Base-by-base conservation (phyloP, 352 stramenopile genomes). In the Phytophthora aleatoria region DNA sequence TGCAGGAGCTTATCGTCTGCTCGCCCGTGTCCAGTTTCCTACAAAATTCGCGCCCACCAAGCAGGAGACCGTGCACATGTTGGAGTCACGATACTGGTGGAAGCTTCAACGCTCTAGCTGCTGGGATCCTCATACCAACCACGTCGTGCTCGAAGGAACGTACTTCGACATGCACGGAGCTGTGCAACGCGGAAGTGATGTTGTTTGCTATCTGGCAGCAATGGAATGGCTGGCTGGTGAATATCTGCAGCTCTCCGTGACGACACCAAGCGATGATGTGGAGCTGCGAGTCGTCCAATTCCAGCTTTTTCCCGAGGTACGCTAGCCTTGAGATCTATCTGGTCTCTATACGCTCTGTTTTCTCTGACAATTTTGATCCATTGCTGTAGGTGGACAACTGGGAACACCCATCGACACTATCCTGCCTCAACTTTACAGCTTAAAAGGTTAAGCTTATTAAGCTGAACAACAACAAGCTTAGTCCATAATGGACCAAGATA, bases 221-320 rank as follows among this genome's bases (percentile, higher is more conserved):
- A 63, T 63, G 42, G 52, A 75, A 12, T 75, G 66, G 57, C 61
- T 75, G 33, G 50, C 57, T 15, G 67, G 70, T 13, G 61, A 78
- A 42, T 71, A 69, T 13, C 26, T 74, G 12, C 64, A 71, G 31
- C 39, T 71, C 41, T 59, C 50, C 16, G 50, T 55, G 44, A 49
- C 41, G 15, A 42, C 51, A 59, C n/a, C 27, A 31, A 61, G 31
- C 38, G 39, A 55, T 24, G 50, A 68, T 9, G 16, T 57, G 33
- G 27, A 24, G 0, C 39, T 76, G 31, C 44, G 11, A 12, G 9
- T 64, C 9, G 12, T 58, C 12, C 36, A 67, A 5, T 63, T 64
- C 36, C 31, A 64, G 42, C 8, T 69, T 27, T 73, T 70, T 16
- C 50, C 58, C 4, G 53, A 70, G 57, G 53, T 70, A 64, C n/a